Percentiles rank a stretch among this genome's conserved stretches.
Evolutionary conservation across 192 early-diverging fungal species (phyloP).

Genomic region (Neocallimastix lanati): DNA sequence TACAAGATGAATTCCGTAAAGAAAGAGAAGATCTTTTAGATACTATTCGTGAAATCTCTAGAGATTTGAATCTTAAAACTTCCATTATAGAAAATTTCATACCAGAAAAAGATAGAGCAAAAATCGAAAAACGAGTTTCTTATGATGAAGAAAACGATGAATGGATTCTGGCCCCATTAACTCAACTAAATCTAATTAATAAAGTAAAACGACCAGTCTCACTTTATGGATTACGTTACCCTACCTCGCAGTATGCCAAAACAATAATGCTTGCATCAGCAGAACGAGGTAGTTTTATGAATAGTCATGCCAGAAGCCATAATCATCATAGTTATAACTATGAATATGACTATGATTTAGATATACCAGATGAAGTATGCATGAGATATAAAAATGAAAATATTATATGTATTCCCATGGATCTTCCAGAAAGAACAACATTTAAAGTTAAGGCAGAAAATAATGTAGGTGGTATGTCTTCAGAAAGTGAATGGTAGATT

Average conservation of each 20-base stretch:
- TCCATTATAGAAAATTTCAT: constrained; percentile 39
- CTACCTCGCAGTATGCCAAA: constrained; percentile 26
- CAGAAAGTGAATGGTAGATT: neutral
- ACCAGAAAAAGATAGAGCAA: constrained; percentile 24
- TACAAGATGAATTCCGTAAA: constrained; percentile 36
- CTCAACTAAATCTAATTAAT: constrained; percentile 13
- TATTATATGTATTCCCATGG: constrained; percentile 10
- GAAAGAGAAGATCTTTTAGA: constrained; percentile 39
- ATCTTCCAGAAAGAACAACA: constrained; percentile 22
- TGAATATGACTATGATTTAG: constrained; percentile 26
- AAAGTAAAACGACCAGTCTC: constrained; percentile 18
- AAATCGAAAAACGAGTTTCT: constrained; percentile 22
- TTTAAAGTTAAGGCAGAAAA: constrained; percentile 2
- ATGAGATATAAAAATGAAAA: neutral
- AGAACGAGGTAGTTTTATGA: neutral
- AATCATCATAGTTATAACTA: constrained; percentile 14
- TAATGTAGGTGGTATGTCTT: neutral
- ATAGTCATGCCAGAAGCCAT: constrained; percentile 10
- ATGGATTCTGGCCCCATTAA: constrained; percentile 22
- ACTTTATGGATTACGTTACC: constrained; percentile 11
- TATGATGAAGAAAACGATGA: constrained; percentile 35
- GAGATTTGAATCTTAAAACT: constrained; percentile 30
- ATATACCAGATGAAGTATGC: constrained; percentile 9
- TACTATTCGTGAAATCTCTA: constrained; percentile 32
- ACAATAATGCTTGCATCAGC: constrained; percentile 9